phyloP scores from a whole-genome alignment of 2,329 filamentous ascomycete species.

The Tothia fuscella region DNA sequence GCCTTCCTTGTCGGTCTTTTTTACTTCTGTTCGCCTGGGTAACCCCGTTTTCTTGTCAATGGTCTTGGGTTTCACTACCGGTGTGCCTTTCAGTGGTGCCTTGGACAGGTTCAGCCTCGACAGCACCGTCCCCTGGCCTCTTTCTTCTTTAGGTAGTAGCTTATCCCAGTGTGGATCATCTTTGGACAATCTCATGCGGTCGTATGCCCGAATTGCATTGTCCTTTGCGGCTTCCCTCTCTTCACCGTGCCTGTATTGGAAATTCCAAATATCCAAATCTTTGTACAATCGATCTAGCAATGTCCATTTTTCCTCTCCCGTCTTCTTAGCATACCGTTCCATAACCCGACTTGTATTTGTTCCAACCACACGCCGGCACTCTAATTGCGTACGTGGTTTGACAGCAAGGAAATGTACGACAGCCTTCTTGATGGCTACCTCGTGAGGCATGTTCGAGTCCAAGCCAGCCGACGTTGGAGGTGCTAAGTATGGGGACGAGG shows the following conservation, averaged over 20 bases:
- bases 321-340: slow-evolving; percentile 37
- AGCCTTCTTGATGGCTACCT: slow-evolving; percentile 7
- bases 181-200: slow-evolving; percentile 47
- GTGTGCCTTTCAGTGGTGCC: slow-evolving; percentile 13
- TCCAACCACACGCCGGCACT: slow-evolving; percentile 3
- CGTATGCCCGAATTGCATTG: slow-evolving; percentile 50
- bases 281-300: slow-evolving; percentile 48
- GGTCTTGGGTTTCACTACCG: slow-evolving; percentile 9
- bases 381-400: not conserved
- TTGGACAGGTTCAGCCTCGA: slow-evolving; percentile 44
- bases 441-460: slow-evolving; percentile 7
- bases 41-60: slow-evolving; percentile 18
- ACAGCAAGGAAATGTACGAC: slow-evolving; percentile 12
- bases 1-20: slow-evolving; percentile 28
- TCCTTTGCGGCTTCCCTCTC: slow-evolving; percentile 49
- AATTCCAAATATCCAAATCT: slow-evolving; percentile 50
- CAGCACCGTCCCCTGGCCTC: slow-evolving; percentile 48
- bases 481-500: slow-evolving; percentile 1
- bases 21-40: slow-evolving; percentile 35
- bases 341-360: slow-evolving; percentile 4
- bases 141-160: slow-evolving; percentile 47
- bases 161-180: slow-evolving; percentile 51
- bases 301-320: slow-evolving; percentile 30
- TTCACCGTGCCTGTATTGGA: slow-evolving; percentile 42
- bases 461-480: slow-evolving; percentile 8